Evolutionary conservation across 2,329 filamentous ascomycete species (phyloP), one percentile per base, ranked within the genome.

Genomic region (Colletotrichum chlorophyti): DNA sequence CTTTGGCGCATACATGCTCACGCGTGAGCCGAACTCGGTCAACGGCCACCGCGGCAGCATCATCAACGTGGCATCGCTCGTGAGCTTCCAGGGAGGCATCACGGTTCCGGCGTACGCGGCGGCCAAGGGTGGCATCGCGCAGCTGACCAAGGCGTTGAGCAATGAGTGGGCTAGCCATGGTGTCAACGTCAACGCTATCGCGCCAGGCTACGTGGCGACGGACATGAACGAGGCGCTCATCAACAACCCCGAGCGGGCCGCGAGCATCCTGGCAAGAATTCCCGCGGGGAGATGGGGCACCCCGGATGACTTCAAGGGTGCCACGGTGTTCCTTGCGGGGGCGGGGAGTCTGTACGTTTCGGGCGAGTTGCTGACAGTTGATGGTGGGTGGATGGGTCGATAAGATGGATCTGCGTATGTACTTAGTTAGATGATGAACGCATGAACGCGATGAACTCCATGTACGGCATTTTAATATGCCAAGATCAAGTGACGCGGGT

Each of bases 331-430:
- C 68, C 75, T 97, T 63, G 91, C 91, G 1, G 89, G 89, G 67
- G 81, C 78, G 69, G 90, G 88, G 17, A 91, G 89, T 70, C 83
- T 79, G 12, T 96, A 96, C 76, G 88, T 96, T 35, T 91, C 84
- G 65, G 93, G 92, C 0, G 91, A 96, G 75, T 79, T 92, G 8
- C 70, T 96, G 64, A 88, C 90, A 21, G 91, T 97, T 38, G 93
- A 97, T 73, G 93, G 93, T 6, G 93, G 93, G 12, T 97, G 91
- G 92, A 96, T 96, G 92, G 92, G 91, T 1, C 81, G 91, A 79
- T 96, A 79, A 65, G 48, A 8, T 2, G 29, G 4, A 15, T 11
- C 15, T 2, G 10, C 3, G 17, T 29, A 31, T 53, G 42, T 21
- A 10, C 11, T 26, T 21, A 5, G 24, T 9, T 27, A 17, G 35